Conservation (phyloP, 106 monocot species). For the Dendrobium catenatum region DNA sequence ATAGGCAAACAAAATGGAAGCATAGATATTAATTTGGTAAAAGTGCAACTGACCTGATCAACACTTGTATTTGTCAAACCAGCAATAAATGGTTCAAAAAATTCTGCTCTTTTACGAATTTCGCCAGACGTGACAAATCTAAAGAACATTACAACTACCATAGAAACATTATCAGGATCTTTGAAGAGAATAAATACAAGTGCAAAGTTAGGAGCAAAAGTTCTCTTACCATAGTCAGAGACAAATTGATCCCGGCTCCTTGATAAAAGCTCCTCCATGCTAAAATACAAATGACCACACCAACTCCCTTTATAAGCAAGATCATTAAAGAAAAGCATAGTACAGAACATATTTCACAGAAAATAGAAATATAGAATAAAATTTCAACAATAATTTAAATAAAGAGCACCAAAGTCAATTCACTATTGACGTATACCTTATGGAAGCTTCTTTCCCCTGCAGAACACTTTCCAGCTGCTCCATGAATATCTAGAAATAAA, state of each 20-base stretch:
- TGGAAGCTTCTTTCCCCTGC: constrained; percentile 42
- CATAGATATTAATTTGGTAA: neutral
- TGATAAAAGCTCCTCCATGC: constrained; percentile 68
- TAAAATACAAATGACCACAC: constrained; percentile 28
- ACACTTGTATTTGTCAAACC: constrained; percentile 55
- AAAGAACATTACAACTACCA: constrained; percentile 82
- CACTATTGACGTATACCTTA: constrained; percentile 41
- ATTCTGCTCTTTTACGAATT: constrained; percentile 59
- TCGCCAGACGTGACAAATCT: constrained; percentile 89
- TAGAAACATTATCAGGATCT: constrained; percentile 5
- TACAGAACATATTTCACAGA: neutral
- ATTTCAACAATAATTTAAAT: neutral
- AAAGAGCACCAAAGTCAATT: constrained; percentile 3
- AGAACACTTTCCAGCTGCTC: constrained; percentile 68
- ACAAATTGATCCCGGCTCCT: constrained; percentile 52
- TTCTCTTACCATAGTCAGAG: constrained; percentile 71
- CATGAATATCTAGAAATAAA: constrained; percentile 55
- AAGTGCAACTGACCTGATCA: constrained; percentile 48
- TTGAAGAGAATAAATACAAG: neutral
- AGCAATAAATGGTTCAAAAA: constrained; percentile 81
- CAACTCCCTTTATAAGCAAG: constrained; percentile 14
- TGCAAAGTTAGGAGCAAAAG: neutral
- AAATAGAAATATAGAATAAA: constrained; percentile 2
- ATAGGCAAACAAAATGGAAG: neutral
- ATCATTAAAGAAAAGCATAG: constrained; percentile 6